Evolutionary conservation across 441 rosid genomes (phyloP).

Genomic region (Pelargonium australe): DNA sequence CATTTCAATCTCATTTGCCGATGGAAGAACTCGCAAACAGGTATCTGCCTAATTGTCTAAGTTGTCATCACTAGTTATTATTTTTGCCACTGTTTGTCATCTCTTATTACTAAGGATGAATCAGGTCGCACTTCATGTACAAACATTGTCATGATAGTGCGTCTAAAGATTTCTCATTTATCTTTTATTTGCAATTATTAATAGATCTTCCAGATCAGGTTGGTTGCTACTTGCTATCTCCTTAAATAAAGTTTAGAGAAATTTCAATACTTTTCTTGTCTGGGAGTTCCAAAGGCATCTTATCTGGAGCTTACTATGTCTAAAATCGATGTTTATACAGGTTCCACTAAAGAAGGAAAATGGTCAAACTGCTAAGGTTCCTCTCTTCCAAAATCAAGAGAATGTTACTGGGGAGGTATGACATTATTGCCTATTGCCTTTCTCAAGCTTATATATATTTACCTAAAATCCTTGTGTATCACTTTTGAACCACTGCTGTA

Average conservation of each 20-base stretch:
- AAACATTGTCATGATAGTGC: no score
- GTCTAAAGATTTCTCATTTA: background rate
- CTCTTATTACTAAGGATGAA: no score
- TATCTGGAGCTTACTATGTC: background rate
- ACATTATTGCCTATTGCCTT: background rate
- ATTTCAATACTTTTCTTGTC: background rate
- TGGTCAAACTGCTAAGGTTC: constrained; percentile 73
- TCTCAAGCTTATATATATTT: constrained; percentile 1
- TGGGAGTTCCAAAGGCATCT: background rate
- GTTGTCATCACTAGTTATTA: background rate
- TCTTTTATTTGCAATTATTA: background rate
- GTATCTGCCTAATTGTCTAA: constrained; percentile 13
- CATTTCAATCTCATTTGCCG: constrained; percentile 29
- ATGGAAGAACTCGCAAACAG: constrained; percentile 38
- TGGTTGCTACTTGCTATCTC: background rate
- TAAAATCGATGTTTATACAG: constrained; percentile 27
- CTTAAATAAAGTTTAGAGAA: background rate
- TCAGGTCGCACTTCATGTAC: no score
- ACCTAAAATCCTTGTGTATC: background rate
- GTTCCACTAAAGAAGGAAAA: constrained; percentile 91
- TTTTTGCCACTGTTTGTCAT: background rate
- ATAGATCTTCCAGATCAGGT: background rate
- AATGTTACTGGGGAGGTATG: constrained; percentile 79
- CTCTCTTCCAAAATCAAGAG: constrained; percentile 95
- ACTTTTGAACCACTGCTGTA: background rate